Evolutionary conservation across 1,139 yeast species (phyloP), one percentile per base, ranked within the genome.

Genomic region (Candida sp.): DNA sequence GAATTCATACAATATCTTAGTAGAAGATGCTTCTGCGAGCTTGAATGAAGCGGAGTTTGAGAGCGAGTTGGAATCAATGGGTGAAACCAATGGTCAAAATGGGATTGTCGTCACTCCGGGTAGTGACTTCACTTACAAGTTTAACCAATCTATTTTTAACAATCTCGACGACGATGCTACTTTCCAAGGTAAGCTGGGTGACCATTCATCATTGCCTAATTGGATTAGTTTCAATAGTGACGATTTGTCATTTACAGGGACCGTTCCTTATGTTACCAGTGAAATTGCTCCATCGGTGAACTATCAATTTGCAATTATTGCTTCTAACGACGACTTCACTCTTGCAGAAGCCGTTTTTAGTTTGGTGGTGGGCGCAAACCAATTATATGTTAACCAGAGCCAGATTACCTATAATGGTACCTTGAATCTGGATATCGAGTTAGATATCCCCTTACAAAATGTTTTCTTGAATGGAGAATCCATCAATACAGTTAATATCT

Each of bases 291-390:
- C 98, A 9, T 88, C 96, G 29, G 74, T 81, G 54, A 70, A 73
- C 41, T 93, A 82, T 59, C 77, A 80, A n/a, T 81, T 95, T 49
- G 73, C 81, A 42, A 75, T 91, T 51, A 80, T 90, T 45, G 97
- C 91, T 2, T 71, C 96, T 2, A 97, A 91, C 56, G 79, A 81
- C 55, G 97, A 95, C 1, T 91, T 65, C 59, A 73, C 95, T 2
- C 93, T 90, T 25, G 84, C 82, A 3, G 81, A 75, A 51, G 83
- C 87, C 1, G 66, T 76, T 36, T 93, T 93, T 68, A 73, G 80
- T 50, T 68, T 93, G 36, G 70, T 85, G 15, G 86, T 93, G 36
- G 98, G 99, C 33, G 96, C 95, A 5, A 97, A 91, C 60, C 84
- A 79, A 51, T 74, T 95, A 50, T 77, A 89, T 39, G 54, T 77